Base-by-base conservation (phyloP, 1,284 basidiomycete species). In the Trametes hirsuta region DNA sequence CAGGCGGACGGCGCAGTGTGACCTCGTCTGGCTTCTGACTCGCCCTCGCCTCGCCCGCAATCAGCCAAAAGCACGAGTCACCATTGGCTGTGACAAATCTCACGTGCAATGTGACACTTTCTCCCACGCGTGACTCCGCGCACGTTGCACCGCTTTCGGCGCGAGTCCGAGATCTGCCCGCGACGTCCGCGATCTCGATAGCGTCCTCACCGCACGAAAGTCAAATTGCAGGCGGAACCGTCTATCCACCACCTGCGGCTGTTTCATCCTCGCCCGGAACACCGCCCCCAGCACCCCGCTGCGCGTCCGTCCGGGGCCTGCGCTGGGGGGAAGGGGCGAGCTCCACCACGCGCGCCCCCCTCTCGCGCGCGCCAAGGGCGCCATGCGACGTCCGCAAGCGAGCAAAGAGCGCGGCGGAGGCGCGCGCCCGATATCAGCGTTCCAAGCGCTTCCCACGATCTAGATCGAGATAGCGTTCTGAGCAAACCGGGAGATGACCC, bases 401-500 rank as follows among this genome's bases (percentile, higher is more conserved):
- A 30, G 30, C 30, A 30, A 30, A 30, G 30, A 30, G 30, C 30
- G 30, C 30, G 42, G 42, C n/a, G n/a, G 42, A 44, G 42, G 18
- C 42, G 24, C 22, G 45, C 45, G 15, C 25, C 46, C 50, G 54
- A 51, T 52, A 64, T 64, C 63, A 59, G 44, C 44, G 45, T 46
- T 47, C 42, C 42, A 45, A 25, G 47, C 53, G 53, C 41, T 44
- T 46, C 50, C 44, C 60, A 52, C 57, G 53, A 49, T 60, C 34
- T 47, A 49, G 63, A 72, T 72, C 71, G 67, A 70, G 71, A 72
- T 72, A 71, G 57, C 67, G 64, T 69, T 71, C 66, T 67, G 67
- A 59, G 68, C 70, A 70, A 66, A 58, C 61, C 53, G 61, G 56
- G 50, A 49, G 63, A 58, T 62, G 55, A 58, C 61, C 63, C 61